phyloP scores from a whole-genome alignment of 2,329 filamentous ascomycete species.

The Coniochaeta sp. region DNA sequence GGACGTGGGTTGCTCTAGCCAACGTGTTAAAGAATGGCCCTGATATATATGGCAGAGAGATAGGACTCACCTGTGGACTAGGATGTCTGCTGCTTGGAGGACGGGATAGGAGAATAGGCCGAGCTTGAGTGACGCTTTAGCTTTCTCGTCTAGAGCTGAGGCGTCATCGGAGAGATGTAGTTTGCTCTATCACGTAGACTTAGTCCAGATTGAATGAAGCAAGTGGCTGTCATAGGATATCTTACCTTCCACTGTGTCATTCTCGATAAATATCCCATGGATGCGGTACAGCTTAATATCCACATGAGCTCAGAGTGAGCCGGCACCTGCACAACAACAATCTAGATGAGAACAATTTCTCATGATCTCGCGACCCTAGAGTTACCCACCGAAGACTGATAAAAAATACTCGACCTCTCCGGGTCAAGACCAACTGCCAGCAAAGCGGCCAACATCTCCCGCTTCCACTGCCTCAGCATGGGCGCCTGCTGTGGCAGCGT shows the following conservation, averaged over 20 bases:
- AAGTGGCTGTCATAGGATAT: not conserved
- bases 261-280: slow-evolving; percentile 87
- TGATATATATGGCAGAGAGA: not conserved
- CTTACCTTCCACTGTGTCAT: slow-evolving; percentile 98
- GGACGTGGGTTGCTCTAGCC: slow-evolving; percentile 77
- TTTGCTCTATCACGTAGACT: slow-evolving; percentile 55
- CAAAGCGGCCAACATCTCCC: slow-evolving; percentile 70
- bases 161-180: slow-evolving; percentile 54
- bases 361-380: not conserved
- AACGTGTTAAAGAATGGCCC: not conserved
- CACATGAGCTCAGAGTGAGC: slow-evolving; percentile 91
- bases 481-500: slow-evolving; percentile 64
- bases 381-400: slow-evolving; percentile 62
- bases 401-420: slow-evolving; percentile 69
- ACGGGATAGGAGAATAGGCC: slow-evolving; percentile 95
- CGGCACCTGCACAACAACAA: slow-evolving; percentile 43
- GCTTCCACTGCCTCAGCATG: slow-evolving; percentile 55
- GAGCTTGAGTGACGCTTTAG: slow-evolving; percentile 61
- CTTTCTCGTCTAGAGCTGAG: slow-evolving; percentile 48
- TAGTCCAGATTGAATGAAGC: not conserved
- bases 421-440: slow-evolving; percentile 80
- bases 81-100: slow-evolving; percentile 87
- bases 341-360: not conserved
- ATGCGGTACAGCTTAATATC: slow-evolving; percentile 88
- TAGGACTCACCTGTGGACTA: slow-evolving; percentile 63